Base-by-base conservation (phyloP, 2,329 filamentous ascomycete species). In the Tolypocladium endophyticum region DNA sequence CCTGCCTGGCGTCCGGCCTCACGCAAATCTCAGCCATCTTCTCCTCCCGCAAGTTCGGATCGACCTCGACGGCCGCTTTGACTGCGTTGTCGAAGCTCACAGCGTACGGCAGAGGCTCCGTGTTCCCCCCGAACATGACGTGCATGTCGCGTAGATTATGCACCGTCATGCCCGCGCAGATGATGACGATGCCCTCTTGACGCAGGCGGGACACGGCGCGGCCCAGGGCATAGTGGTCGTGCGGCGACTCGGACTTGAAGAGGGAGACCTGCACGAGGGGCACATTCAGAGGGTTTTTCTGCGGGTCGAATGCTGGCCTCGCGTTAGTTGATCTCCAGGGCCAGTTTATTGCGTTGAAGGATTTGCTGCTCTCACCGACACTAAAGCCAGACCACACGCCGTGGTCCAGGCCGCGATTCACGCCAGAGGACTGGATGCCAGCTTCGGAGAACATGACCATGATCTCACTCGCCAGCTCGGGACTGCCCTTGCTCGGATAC, bases 191-290 rank as follows among this genome's bases (percentile, higher is more conserved):
- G 23, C 83, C 83, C 58, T 89, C 81, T 20, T 88, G 84, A 20
- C 89, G 81, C 1, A 92, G 78, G n/a, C 78, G 72, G 11, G 83
- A 74, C 2, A 92, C 76, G 1, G 88, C 87, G 60, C 82, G 78
- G 1, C 89, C 89, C 2, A 92, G 80, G 3, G 76, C 77, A 71
- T 87, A 88, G 69, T 92, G 88, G 67, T 82, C 78, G 61, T 81
- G 77, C 0, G 86, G 82, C 61, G 88, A 82, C 64, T 88, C 85
- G 55, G 76, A 81, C 60, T 81, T 75, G 71, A 87, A 89, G 14
- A 91, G 77, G 2, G 86, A 89, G 38, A 89, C 85, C 66, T 92
- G 88, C 14, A 92, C 86, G 8, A 92, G 76, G 1, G 88, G 88
- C 1, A 88, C 81, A 53, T 78, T 78, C 14, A 89, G 70, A 1